Conservation (phyloP, 805 yeast genomes). For the Ogataea naganishii region DNA sequence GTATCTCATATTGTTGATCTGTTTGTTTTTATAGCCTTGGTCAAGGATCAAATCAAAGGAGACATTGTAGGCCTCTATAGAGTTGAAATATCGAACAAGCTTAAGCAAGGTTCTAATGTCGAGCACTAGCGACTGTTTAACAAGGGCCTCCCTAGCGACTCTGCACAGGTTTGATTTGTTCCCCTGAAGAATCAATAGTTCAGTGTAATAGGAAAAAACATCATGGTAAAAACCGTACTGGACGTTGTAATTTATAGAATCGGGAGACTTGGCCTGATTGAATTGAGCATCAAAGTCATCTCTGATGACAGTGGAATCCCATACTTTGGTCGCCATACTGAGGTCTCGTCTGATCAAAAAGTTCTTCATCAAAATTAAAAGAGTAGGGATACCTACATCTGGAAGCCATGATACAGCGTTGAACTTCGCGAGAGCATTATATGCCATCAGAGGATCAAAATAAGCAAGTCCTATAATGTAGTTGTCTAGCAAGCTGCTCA, state of each 20-base stretch:
- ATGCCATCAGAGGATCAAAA: conserved; percentile 16
- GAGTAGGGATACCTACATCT: conserved; percentile 19
- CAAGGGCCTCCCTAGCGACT: conserved; percentile 19
- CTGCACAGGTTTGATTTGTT: conserved; percentile 18
- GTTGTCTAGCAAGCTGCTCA: conserved; percentile 16
- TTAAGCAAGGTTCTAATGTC: conserved; percentile 15
- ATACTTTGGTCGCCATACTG: conserved; percentile 16
- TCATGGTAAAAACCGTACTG: conserved; percentile 10
- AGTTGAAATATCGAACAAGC: conserved; percentile 16
- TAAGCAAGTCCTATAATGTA: conserved; percentile 20
- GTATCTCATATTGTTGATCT: conserved; percentile 6
- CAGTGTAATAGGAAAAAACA: conserved; percentile 15
- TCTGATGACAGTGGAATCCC: conserved; percentile 23
- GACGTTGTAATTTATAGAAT: background rate
- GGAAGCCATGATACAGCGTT: conserved; percentile 24
- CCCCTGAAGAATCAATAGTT: conserved; percentile 11
- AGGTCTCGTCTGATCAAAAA: conserved; percentile 14
- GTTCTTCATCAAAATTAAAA: conserved; percentile 17
- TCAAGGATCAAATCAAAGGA: conserved; percentile 17
- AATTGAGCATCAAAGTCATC: conserved; percentile 19
- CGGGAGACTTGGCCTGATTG: background rate
- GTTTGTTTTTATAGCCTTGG: conserved; percentile 22
- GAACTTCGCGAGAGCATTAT: conserved; percentile 17
- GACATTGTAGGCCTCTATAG: conserved; percentile 8
- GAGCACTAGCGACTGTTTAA: conserved; percentile 18